Conservation (phyloP, 169 alveolate species). For the Plasmodium malariae region DNA sequence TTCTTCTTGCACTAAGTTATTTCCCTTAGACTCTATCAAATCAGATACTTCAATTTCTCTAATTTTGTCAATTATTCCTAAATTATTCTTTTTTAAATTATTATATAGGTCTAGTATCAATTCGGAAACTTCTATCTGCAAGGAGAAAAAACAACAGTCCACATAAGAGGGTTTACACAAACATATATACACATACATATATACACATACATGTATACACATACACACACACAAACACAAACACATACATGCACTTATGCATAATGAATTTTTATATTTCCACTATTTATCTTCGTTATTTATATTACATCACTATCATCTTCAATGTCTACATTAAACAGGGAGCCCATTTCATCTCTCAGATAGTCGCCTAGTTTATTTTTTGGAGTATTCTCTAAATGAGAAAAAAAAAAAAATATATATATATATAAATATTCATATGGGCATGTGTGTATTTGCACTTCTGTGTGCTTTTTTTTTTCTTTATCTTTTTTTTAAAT, state of each 20-base stretch:
- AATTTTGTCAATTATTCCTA: constrained; percentile 46
- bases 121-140: constrained; percentile 66
- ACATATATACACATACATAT: constrained; percentile 1
- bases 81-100: constrained; percentile 53
- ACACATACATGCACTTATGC: neutral
- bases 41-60: constrained; percentile 33
- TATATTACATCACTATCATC: constrained; percentile 70
- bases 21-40: constrained; percentile 18
- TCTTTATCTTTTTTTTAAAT: too few relatives aligned
- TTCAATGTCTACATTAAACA: constrained; percentile 67
- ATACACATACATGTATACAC: neutral
- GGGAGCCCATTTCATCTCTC: constrained; percentile 56
- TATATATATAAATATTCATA: too few relatives aligned
- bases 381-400: constrained; percentile 29
- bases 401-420: constrained; percentile 9
- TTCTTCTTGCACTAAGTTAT: constrained; percentile 30
- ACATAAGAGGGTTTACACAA: neutral
- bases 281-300: neutral
- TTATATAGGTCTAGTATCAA: constrained; percentile 54
- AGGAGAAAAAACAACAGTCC: neutral
- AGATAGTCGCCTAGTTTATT: constrained; percentile 44
- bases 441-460: too few relatives aligned
- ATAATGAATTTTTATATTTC: neutral
- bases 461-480: too few relatives aligned
- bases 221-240: neutral